A percentile compares a stretch with the other conserved stretches of the same genome.
phyloP scores from a whole-genome alignment of 1,139 yeast genomes.

The Geotrichum cucujoidarum region DNA sequence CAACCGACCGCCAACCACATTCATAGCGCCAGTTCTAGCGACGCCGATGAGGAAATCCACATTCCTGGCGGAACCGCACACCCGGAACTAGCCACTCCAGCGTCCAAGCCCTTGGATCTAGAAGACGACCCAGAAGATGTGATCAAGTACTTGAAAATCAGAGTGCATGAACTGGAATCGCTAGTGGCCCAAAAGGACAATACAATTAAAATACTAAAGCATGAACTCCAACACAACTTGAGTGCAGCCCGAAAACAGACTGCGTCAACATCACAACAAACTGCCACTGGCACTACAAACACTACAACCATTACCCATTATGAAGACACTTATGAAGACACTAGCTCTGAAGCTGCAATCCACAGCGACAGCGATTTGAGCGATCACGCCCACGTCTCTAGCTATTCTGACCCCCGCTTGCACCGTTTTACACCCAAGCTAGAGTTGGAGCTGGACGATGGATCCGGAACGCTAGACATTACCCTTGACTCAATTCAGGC shows the following conservation, averaged over 20 bases:
- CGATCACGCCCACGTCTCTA: neutral
- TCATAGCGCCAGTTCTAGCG: neutral
- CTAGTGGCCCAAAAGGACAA: slow-evolving; percentile 13
- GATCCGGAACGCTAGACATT: neutral
- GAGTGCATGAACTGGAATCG: slow-evolving; percentile 14
- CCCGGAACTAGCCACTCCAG: neutral
- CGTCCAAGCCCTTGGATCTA: neutral
- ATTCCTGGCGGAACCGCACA: neutral
- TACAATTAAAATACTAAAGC: slow-evolving; percentile 2
- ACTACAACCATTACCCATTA: neutral
- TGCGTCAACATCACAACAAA: neutral
- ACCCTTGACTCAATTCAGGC: neutral
- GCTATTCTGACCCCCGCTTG: neutral
- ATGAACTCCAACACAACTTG: slow-evolving; percentile 5
- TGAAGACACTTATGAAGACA: neutral
- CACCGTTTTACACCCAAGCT: neutral
- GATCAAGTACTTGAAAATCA: slow-evolving; percentile 3
- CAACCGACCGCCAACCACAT: neutral
- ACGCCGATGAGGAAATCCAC: neutral
- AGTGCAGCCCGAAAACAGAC: no score
- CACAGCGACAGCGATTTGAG: neutral
- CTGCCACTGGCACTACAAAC: neutral
- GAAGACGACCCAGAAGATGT: neutral
- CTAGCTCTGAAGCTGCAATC: neutral
- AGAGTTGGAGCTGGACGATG: neutral